A percentile compares a stretch with the other conserved stretches of the same genome.
These are phyloP conservation scores for Hansenula lynferdii DNA, from an alignment of 1,139 yeast species.

Conservation along the genomic window DNA sequence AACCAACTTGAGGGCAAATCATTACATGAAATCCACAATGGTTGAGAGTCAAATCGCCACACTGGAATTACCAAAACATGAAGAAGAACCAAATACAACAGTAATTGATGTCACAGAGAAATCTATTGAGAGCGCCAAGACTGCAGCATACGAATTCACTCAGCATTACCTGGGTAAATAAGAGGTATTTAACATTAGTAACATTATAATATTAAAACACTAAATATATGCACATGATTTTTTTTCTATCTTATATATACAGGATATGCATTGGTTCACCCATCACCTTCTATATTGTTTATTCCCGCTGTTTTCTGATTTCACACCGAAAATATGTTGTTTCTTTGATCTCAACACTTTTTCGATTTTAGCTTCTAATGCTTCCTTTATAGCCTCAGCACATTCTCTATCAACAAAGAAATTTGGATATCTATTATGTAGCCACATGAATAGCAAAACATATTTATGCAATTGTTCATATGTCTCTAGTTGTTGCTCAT, in stretches of 20 bases:
- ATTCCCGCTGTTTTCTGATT: not conserved
- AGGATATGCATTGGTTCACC: too few relatives aligned
- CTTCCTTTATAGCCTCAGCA: slow-evolving; percentile 61
- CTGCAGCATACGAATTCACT: slow-evolving; percentile 24
- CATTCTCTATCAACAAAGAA: slow-evolving; percentile 73
- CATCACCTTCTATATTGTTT: too few relatives aligned
- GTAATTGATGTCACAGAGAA: slow-evolving; percentile 30
- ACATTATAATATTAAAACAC: not conserved
- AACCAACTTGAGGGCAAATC: slow-evolving; percentile 59
- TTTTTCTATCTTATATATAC: too few relatives aligned
- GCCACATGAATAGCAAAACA: slow-evolving; percentile 75
- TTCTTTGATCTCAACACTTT: slow-evolving; percentile 41
- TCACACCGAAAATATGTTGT: slow-evolving; percentile 3
- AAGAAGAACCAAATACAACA: slow-evolving; percentile 26
- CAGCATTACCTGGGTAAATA: not conserved
- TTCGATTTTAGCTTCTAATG: slow-evolving; percentile 61
- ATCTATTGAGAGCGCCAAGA: slow-evolving; percentile 36
- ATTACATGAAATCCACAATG: slow-evolving; percentile 86
- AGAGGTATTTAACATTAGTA: too few relatives aligned
- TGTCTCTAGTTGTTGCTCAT: slow-evolving; percentile 37
- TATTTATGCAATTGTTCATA: slow-evolving; percentile 71
- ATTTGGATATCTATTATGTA: slow-evolving; percentile 81
- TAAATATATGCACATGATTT: not conserved
- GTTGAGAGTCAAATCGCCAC: slow-evolving; percentile 70
- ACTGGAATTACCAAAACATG: slow-evolving; percentile 61